Evolutionary conservation across 805 yeast genomes (phyloP), one percentile per base, ranked within the genome.

Genomic region (Debaryomyces prosopidis): DNA sequence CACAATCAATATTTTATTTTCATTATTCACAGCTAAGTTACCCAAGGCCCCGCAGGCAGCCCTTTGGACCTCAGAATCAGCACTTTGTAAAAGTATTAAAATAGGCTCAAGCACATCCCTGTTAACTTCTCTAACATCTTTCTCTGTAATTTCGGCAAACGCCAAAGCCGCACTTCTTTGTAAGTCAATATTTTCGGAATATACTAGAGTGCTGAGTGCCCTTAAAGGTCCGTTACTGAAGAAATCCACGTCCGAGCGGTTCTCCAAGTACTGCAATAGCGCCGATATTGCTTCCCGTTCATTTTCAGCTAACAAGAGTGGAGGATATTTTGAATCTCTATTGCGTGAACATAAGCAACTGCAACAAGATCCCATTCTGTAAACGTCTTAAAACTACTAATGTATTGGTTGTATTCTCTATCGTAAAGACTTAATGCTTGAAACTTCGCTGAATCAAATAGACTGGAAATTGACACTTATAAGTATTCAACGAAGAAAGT

Each of bases 31-130:
- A 2, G 99, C 99, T 59, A 94, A 74, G 59, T 94, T 94, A n/a
- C 99, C 99, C 54, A 94, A 73, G 2, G 99, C 98, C 5, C 98
- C 99, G 68, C 98, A 92, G 0, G 99, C 97, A 6, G 99, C 99
- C 43, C 98, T 80, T 70, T 94, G 98, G 31, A 94, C 96, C 69
- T 94, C 99, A 45, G 91, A 80, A 65, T 94, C 99, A 15, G 85
- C 76, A 49, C 87, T 81, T 65, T 92, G 96, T 53, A 94, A 74
- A 40, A 94, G 76, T 39, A 89, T 87, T 49, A 94, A 75, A 35
- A 94, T 91, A 40, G 98, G 99, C 65, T 94, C 97, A 54, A 94
- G 74, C 3, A 92, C 97, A 54, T 89, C 96, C 46, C 95, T 77
- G 57, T 86, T 85, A 28, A 94, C 98, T 34, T 92, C 86, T 52